phyloP scores from a whole-genome alignment of 2,329 filamentous ascomycete genomes.

The Biscogniauxia marginata region DNA sequence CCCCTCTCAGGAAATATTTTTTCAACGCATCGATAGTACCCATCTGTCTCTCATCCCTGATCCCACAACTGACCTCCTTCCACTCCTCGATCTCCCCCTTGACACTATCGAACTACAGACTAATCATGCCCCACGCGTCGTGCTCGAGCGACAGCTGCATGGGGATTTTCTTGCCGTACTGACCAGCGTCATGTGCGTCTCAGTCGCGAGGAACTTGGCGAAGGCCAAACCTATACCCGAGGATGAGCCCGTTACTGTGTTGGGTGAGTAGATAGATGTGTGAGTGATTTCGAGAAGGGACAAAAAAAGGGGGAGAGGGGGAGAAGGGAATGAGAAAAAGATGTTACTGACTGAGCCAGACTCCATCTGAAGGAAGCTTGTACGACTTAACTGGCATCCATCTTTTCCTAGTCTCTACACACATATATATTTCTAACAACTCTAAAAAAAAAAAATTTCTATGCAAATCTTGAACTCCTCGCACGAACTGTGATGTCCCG shows the following conservation, averaged over 20 bases:
- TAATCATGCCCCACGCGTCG: constrained; percentile 36
- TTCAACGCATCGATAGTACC: neutral
- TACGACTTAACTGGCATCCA: constrained; percentile 9
- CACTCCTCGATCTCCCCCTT: constrained; percentile 23
- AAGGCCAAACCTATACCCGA: constrained; percentile 31
- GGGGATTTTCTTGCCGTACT: constrained; percentile 35
- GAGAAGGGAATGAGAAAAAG: neutral
- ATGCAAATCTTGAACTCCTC: no score
- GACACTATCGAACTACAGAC: constrained; percentile 30
- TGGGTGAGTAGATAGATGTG: neutral
- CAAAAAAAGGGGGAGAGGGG: neutral
- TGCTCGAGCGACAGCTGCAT: constrained; percentile 41
- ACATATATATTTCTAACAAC: neutral
- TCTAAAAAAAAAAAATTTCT: no score
- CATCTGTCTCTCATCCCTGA: constrained; percentile 6
- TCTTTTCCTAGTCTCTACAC: constrained; percentile 5
- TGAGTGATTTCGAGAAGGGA: neutral
- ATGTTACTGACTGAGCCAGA: constrained; percentile 28
- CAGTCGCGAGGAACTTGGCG: constrained; percentile 20
- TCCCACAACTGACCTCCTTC: constrained; percentile 30
- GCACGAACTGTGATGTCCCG: no score
- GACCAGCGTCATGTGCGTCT: constrained; percentile 28
- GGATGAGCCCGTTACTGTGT: constrained; percentile 32
- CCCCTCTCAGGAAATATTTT: constrained; percentile 4
- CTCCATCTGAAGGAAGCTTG: constrained; percentile 23